Evolutionary conservation across 306 rosid species (phyloP).

Genomic region (Vigna angularis): DNA sequence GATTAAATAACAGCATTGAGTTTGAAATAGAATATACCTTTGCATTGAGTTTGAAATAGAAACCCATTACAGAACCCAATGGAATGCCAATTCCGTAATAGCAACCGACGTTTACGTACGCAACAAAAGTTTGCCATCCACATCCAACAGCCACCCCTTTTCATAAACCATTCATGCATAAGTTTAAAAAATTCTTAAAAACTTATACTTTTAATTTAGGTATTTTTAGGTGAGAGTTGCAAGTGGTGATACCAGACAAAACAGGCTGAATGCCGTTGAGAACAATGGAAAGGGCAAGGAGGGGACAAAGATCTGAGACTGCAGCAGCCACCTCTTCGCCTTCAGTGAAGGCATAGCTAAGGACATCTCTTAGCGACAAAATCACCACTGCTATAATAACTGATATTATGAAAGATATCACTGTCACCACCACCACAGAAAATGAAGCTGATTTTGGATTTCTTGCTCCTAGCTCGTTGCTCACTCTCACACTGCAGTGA

Average conservation of each 20-base stretch:
- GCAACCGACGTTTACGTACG: slow-evolving; percentile 78
- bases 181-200: background rate
- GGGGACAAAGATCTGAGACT: slow-evolving; percentile 81
- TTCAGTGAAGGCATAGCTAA: slow-evolving; percentile 73
- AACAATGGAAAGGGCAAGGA: slow-evolving; percentile 67
- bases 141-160: slow-evolving; percentile 98
- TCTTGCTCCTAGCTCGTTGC: slow-evolving; percentile 84
- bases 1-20: background rate
- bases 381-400: slow-evolving; percentile 54
- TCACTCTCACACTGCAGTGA: slow-evolving; percentile 78
- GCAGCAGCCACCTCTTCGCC: slow-evolving; percentile 82
- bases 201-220: too few species aligned
- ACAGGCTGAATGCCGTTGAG: slow-evolving; percentile 90
- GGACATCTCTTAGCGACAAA: slow-evolving; percentile 57
- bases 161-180: background rate
- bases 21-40: slow-evolving; percentile 52
- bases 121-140: slow-evolving; percentile 94
- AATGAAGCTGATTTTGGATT: slow-evolving; percentile 82
- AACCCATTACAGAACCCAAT: slow-evolving; percentile 73
- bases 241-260: slow-evolving; percentile 62
- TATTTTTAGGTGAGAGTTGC: background rate
- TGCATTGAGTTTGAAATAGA: slow-evolving; percentile 72
- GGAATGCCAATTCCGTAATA: slow-evolving; percentile 79
- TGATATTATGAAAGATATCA: slow-evolving; percentile 63
- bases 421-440: slow-evolving; percentile 67